Evolutionary conservation across 768 basidiomycete species (phyloP).

Genomic region (Tephrocybe sp.): DNA sequence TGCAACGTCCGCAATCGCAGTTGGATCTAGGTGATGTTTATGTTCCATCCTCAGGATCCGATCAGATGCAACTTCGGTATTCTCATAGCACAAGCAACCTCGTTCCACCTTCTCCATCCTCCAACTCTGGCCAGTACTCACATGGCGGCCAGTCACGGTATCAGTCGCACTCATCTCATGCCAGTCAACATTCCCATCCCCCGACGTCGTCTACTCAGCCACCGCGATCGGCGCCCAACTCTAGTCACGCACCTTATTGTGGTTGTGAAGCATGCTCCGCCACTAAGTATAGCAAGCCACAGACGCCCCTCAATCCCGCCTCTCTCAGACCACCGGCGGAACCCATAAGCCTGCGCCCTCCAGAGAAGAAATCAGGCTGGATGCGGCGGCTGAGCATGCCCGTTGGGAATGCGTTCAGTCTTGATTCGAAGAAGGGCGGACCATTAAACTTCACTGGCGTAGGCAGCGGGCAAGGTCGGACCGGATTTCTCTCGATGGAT

Average conservation of each 20-base stretch:
- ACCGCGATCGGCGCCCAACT: conserved; percentile 15
- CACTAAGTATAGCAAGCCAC: conserved; percentile 47
- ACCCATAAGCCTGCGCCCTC: conserved; percentile 45
- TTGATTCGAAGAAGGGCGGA: conserved; percentile 51
- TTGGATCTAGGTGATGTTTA: conserved; percentile 4
- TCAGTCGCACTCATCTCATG: conserved; percentile 15
- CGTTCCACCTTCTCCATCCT: conserved; percentile 28
- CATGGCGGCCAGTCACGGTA: conserved; percentile 14
- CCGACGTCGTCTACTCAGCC: conserved; percentile 29
- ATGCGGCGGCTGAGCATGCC: conserved; percentile 80
- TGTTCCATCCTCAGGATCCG: conserved; percentile 8
- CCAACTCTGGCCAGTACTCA: conserved; percentile 18
- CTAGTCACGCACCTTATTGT: conserved; percentile 61
- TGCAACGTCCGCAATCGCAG: conserved; percentile 22
- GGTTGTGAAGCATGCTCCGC: conserved; percentile 67
- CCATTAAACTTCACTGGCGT: conserved; percentile 19
- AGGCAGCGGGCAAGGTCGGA: conserved; percentile 19
- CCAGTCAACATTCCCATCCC: conserved; percentile 22
- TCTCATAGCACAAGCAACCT: conserved; percentile 46
- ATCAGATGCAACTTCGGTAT: conserved; percentile 22
- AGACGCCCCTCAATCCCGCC: conserved; percentile 25
- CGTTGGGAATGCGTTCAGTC: conserved; percentile 54
- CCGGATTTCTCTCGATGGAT: conserved; percentile 41
- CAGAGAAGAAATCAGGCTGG: conserved; percentile 63
- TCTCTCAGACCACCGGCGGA: conserved; percentile 42